Conservation (phyloP, 495 filamentous ascomycete species). For the Tetracladium marchalianum region DNA sequence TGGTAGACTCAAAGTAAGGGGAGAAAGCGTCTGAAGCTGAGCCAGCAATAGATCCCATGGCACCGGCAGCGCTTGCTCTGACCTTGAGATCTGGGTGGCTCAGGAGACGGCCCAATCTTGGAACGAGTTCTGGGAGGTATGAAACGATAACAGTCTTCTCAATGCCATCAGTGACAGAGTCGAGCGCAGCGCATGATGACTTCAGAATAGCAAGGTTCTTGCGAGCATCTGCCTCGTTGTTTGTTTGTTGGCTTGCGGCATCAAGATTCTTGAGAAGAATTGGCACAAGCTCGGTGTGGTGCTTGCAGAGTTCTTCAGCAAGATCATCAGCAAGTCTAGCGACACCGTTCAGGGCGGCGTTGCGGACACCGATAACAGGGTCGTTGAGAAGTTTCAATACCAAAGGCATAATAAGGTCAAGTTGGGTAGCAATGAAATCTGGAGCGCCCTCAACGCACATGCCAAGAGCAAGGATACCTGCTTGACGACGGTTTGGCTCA, state of each 20-base stretch:
- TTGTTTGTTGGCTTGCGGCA: conserved; percentile 46
- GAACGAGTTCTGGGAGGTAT: conserved; percentile 75
- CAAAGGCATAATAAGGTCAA: conserved; percentile 74
- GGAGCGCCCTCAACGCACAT: conserved; percentile 95
- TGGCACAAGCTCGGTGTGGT: conserved; percentile 75
- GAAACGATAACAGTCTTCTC: conserved; percentile 68
- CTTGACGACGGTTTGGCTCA: conserved; percentile 72
- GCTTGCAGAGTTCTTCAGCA: conserved; percentile 72
- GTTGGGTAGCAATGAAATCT: conserved; percentile 87
- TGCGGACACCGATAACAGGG: conserved; percentile 67
- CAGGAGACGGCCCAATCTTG: conserved; percentile 73
- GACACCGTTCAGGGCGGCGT: conserved; percentile 76
- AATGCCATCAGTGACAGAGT: conserved; percentile 84
- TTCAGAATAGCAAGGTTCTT: conserved; percentile 77
- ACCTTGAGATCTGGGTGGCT: conserved; percentile 76
- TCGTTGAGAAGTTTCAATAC: conserved; percentile 81
- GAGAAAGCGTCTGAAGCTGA: conserved; percentile 74
- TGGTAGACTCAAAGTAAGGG: conserved; percentile 81
- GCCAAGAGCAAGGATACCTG: conserved; percentile 83
- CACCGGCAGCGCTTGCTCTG: conserved; percentile 79
- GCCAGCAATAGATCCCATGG: conserved; percentile 80
- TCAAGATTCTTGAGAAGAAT: conserved; percentile 82
- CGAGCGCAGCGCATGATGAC: conserved; percentile 81
- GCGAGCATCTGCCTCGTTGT: conserved; percentile 45
- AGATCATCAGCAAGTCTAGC: conserved; percentile 88